These are phyloP conservation scores for Colletotrichum filicis DNA, from an alignment of 2,329 filamentous ascomycete species.

Conservation along the genomic window DNA sequence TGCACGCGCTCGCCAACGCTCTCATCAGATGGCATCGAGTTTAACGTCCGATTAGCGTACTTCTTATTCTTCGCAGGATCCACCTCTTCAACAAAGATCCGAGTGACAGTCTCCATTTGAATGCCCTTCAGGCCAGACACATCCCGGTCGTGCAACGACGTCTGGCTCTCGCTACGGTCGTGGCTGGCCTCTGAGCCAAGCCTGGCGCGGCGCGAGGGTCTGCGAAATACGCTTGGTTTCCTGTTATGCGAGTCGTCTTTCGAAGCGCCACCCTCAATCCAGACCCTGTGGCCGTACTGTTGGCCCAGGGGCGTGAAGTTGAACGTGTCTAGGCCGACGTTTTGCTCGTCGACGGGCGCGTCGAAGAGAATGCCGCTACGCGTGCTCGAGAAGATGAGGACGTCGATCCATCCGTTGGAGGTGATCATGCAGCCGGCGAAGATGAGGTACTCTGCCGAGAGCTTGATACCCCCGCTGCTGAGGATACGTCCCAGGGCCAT, in stretches of 20 bases:
- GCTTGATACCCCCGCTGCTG: slow-evolving; percentile 59
- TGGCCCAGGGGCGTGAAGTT: slow-evolving; percentile 1
- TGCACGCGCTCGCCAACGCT: slow-evolving; percentile 7
- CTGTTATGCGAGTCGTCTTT: neutral
- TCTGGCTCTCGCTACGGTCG: slow-evolving; percentile 23
- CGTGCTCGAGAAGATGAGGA: slow-evolving; percentile 51
- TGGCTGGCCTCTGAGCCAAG: neutral
- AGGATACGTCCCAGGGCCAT: slow-evolving; percentile 69
- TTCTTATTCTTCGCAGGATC: slow-evolving; percentile 37
- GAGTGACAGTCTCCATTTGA: slow-evolving; percentile 57
- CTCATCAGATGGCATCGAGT: slow-evolving; percentile 4
- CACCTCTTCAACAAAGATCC: slow-evolving; percentile 53
- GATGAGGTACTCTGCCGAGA: slow-evolving; percentile 61
- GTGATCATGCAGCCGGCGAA: slow-evolving; percentile 62
- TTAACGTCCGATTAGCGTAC: neutral
- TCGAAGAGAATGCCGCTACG: slow-evolving; percentile 48
- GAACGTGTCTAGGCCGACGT: slow-evolving; percentile 20
- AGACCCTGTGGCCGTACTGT: slow-evolving; percentile 24
- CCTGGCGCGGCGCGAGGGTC: neutral
- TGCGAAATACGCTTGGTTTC: neutral
- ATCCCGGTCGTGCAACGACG: slow-evolving; percentile 2
- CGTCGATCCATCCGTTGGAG: slow-evolving; percentile 58
- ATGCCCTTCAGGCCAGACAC: slow-evolving; percentile 41
- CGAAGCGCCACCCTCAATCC: neutral
- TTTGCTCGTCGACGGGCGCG: slow-evolving; percentile 17